A percentile compares a stretch with the other conserved stretches of the same genome.
Conservation (phyloP, 1,284 basidiomycete species). For the Coriolopsis trogii region DNA sequence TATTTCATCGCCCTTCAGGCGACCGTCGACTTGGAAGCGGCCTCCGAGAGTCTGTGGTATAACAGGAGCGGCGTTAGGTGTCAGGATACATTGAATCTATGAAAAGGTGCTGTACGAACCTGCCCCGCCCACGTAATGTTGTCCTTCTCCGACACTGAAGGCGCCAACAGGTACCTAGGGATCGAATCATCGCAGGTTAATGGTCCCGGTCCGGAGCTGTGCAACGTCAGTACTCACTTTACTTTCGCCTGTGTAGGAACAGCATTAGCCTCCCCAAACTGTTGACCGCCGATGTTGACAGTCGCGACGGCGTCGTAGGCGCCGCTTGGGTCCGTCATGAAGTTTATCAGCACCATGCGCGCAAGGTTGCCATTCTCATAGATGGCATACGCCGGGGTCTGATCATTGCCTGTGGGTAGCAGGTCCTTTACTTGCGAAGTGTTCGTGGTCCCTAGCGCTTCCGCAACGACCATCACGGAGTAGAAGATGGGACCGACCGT, state of each 20-base stretch:
- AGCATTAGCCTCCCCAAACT: constrained; percentile 23
- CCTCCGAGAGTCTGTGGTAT: constrained; percentile 64
- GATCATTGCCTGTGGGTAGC: constrained; percentile 27
- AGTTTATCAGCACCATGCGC: constrained; percentile 39
- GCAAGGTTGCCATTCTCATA: constrained; percentile 25
- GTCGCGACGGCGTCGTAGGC: constrained; percentile 34
- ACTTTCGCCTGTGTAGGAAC: constrained; percentile 30
- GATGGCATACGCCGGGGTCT: constrained; percentile 34
- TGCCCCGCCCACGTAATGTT: constrained; percentile 54
- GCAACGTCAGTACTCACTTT: constrained; percentile 28
- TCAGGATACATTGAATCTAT: too few species aligned
- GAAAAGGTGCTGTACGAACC: constrained; percentile 17
- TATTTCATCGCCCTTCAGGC: constrained; percentile 40
- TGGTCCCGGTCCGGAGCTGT: not conserved
- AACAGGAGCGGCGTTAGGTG: too few species aligned
- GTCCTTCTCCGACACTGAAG: constrained; percentile 44
- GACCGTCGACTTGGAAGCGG: constrained; percentile 57
- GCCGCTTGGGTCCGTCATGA: constrained; percentile 36
- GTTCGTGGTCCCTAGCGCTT: constrained; percentile 36
- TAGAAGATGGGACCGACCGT: constrained; percentile 41
- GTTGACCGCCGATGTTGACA: constrained; percentile 33
- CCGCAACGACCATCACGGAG: constrained; percentile 37
- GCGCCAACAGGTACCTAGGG: constrained; percentile 41
- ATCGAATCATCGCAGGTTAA: constrained; percentile 4
- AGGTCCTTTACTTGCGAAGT: constrained; percentile 35